Base-by-base conservation (phyloP, 2,329 filamentous ascomycete species). In the Arthrobotrys conoides region DNA sequence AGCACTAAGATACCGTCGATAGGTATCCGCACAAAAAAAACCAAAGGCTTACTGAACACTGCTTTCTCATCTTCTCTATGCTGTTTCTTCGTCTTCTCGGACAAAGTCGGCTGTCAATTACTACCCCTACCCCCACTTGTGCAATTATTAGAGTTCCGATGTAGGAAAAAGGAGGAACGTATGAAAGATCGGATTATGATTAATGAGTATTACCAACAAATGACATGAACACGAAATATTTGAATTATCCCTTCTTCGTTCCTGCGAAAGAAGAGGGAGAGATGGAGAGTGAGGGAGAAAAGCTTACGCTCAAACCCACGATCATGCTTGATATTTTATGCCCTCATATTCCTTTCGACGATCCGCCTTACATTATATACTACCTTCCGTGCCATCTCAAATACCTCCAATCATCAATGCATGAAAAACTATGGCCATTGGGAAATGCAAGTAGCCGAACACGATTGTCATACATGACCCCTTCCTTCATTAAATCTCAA, bases 1-100 rank as follows among this genome's bases (percentile, higher is more conserved):
- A 68, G 71, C 71, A 75, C 71, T 75, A 68, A 68, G 64, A 69
- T 75, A 69, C 20, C 48, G 27, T 68, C 36, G 64, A 75, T 75
- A 75, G 71, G 53, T 75, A 69, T 57, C 71, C 71, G 71, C 44
- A 46, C 22, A 10, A 38, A 20, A 51, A 24, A 14, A 14, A 14
- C 12, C 22, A 51, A 22, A 51, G 20, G 69, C 63, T 73, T 66
- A 73, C 70, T 73, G 63, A 66, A 59, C 70, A 73, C n/a, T n/a
- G n/a, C n/a, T n/a, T 49, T 27, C 20, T 10, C 8, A 49, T 51
- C 38, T 49, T 41, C 18, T 38, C 49, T 61, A 30, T 30, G 27
- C 27, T 30, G 27, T 30, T 30, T 30, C 27, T 30, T 6, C n/a
- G n/a, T 30, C 27, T 44, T 33, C 65, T 65, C 61, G 61, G 41